Percentiles rank a stretch among this genome's conserved stretches.
Conservation (phyloP, 768 basidiomycete genomes). For the Chalciporus pseudorubinellus region DNA sequence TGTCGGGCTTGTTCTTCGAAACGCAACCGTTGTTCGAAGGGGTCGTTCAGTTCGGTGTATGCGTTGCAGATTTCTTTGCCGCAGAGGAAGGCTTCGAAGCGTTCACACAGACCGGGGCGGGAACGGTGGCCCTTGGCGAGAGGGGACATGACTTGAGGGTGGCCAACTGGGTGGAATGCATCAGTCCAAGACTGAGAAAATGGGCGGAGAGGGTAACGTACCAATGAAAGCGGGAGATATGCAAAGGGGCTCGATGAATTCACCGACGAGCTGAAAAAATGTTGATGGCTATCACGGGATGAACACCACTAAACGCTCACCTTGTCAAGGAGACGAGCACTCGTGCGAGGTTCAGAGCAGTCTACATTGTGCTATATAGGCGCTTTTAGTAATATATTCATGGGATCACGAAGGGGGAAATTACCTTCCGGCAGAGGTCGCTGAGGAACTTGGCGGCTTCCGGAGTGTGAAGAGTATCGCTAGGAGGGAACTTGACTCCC, state of each 20-base stretch:
- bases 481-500: conserved; percentile 87
- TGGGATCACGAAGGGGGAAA: background rate
- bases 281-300: background rate
- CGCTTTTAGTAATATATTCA: background rate
- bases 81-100: conserved; percentile 98
- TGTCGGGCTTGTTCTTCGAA: conserved; percentile 95
- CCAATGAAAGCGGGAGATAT: conserved; percentile 96
- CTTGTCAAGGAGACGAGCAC: conserved; percentile 93
- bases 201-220: conserved; percentile 26
- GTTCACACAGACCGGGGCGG: conserved; percentile 95
- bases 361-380: conserved; percentile 82
- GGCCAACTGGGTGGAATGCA: conserved; percentile 61
- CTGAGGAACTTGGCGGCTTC: conserved; percentile 88
- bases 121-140: conserved; percentile 98
- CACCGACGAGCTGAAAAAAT: conserved; percentile 78
- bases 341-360: conserved; percentile 94
- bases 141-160: conserved; percentile 99
- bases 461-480: conserved; percentile 82
- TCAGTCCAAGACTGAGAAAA: conserved; percentile 1
- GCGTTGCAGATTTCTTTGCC: conserved; percentile 99
- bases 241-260: conserved; percentile 96
- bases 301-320: conserved; percentile 32
- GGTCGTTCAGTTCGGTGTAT: conserved; percentile 99
- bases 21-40: conserved; percentile 90
- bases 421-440: conserved; percentile 80